Percentiles rank a stretch among this genome's conserved stretches.
phyloP scores from a whole-genome alignment of 768 basidiomycete genomes.

The Mycena capillaripes region DNA sequence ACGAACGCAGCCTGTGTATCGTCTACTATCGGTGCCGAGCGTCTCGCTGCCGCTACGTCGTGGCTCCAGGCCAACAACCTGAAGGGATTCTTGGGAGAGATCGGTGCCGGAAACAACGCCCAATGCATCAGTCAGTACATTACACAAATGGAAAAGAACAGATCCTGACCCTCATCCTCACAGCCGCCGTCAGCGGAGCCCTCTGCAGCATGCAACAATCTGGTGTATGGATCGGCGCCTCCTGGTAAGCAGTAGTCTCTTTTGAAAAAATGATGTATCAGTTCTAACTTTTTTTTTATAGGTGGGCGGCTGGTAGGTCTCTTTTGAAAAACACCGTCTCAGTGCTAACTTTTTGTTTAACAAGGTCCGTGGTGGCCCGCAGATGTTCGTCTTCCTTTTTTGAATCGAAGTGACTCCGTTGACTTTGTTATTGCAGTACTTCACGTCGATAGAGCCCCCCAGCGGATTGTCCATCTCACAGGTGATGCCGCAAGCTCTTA shows the following conservation, averaged over 20 bases:
- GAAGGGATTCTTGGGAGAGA: conserved; percentile 77
- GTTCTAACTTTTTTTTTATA: too few relatives aligned
- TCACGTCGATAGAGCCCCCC: conserved; percentile 73
- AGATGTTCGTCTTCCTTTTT: conserved; percentile 53
- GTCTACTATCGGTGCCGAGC: conserved; percentile 70
- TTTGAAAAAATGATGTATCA: too few relatives aligned
- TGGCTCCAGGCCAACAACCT: conserved; percentile 73
- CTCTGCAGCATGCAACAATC: conserved; percentile 71
- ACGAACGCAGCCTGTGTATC: conserved; percentile 68
- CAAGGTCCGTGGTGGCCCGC: conserved; percentile 73
- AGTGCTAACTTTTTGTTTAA: too few relatives aligned
- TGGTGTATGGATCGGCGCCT: conserved; percentile 69
- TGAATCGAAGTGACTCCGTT: not conserved
- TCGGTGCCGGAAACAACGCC: conserved; percentile 65
- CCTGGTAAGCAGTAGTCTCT: conserved; percentile 75
- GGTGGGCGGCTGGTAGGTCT: too few relatives aligned
- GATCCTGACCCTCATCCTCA: conserved; percentile 48
- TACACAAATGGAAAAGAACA: not conserved
- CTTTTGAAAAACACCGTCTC: too few relatives aligned
- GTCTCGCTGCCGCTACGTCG: conserved; percentile 66
- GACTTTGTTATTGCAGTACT: conserved; percentile 55
- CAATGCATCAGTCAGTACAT: conserved; percentile 32
- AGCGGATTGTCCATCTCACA: conserved; percentile 65
- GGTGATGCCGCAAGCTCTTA: conserved; percentile 69
- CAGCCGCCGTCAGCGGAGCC: conserved; percentile 64